Percentiles rank a stretch among this genome's conserved stretches.
These are phyloP conservation scores for Wickerhamomyces bovis DNA, from an alignment of 805 yeast genomes.

Conservation along the genomic window DNA sequence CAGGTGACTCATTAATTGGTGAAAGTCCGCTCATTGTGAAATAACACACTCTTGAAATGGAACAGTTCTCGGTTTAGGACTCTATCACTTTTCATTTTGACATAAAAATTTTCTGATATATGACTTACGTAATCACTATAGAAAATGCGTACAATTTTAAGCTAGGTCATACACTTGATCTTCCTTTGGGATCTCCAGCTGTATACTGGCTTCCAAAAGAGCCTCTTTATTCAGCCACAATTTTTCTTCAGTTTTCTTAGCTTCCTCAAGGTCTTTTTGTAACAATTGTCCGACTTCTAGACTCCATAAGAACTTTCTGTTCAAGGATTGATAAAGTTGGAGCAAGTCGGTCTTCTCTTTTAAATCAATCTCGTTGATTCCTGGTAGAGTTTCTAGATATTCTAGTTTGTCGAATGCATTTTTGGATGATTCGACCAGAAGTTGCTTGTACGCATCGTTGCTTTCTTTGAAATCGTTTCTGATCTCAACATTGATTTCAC, in stretches of 20 bases:
- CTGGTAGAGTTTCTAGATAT: conserved; percentile 15
- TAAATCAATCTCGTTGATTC: conserved; percentile 12
- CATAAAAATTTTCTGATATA: neutral
- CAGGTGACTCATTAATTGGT: conserved; percentile 13
- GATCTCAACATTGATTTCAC: conserved; percentile 20
- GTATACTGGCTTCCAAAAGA: conserved; percentile 37
- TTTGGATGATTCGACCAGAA: conserved; percentile 2
- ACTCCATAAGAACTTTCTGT: conserved; percentile 32
- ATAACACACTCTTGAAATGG: neutral
- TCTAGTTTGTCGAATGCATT: conserved; percentile 8
- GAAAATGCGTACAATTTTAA: neutral
- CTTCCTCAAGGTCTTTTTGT: conserved; percentile 24
- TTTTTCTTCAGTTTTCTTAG: conserved; percentile 28
- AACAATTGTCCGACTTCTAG: conserved; percentile 33
- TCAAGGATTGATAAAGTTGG: conserved; percentile 25
- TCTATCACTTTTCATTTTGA: neutral
- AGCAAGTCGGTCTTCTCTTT: conserved; percentile 10
- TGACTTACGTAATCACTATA: conserved; percentile 2
- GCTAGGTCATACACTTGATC: neutral
- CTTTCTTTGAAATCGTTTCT: conserved; percentile 15
- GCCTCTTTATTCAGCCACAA: conserved; percentile 38
- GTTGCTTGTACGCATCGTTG: conserved; percentile 6
- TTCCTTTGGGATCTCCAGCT: conserved; percentile 22
- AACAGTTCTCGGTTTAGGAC: neutral
- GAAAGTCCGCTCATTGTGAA: conserved; percentile 5